Conservation (phyloP, 2,329 filamentous ascomycete species). For the Stachybotrys chlorohalonatus region DNA sequence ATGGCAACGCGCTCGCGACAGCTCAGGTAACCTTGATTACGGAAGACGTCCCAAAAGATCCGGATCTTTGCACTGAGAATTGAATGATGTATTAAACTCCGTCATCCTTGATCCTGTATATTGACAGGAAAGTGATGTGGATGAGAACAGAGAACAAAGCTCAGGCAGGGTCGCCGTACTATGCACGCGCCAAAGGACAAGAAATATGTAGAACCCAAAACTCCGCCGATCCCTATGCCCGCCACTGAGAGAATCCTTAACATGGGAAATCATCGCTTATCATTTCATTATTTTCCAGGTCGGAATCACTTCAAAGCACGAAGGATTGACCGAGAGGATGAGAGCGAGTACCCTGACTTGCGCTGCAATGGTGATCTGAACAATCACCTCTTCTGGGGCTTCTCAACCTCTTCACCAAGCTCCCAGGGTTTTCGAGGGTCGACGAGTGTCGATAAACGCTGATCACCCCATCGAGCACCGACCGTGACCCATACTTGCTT, state of each 20-base stretch:
- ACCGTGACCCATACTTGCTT: conserved; percentile 64
- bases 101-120: not conserved
- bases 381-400: conserved; percentile 3
- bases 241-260: not conserved
- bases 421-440: conserved; percentile 45
- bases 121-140: not conserved
- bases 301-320: too few species aligned
- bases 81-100: too few species aligned
- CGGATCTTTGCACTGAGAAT: too few species aligned
- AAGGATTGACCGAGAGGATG: too few species aligned
- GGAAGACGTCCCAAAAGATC: too few species aligned
- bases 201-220: not conserved
- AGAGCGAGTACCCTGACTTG: too few species aligned
- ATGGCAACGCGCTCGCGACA: too few species aligned
- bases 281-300: not conserved
- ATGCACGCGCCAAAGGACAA: not conserved
- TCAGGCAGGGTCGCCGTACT: not conserved
- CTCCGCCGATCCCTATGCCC: not conserved
- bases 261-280: not conserved
- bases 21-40: too few species aligned
- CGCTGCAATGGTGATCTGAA: not conserved
- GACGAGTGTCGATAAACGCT: conserved; percentile 43
- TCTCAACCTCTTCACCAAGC: conserved; percentile 44
- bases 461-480: conserved; percentile 53
- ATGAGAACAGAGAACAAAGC: not conserved